Evolutionary conservation across 2,329 filamentous ascomycete genomes (phyloP).

Genomic region (Oidium heveae): DNA sequence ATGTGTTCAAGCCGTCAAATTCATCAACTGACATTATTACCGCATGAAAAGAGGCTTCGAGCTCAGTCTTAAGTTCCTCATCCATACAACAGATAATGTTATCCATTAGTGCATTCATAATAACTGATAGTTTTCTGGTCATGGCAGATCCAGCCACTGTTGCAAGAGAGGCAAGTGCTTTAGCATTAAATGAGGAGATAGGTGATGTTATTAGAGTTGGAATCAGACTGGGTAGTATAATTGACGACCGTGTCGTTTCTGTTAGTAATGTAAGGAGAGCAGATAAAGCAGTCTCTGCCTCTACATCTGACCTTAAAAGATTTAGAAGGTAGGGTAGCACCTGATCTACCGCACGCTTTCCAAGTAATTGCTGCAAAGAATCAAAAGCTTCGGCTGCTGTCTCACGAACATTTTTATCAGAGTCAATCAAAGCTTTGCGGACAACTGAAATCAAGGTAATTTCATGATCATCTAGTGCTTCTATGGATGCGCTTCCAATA

Average conservation of each 20-base stretch:
- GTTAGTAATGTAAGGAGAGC: slow-evolving; percentile 85
- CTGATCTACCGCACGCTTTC: slow-evolving; percentile 85
- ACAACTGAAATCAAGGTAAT: slow-evolving; percentile 88
- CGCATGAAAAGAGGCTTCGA: slow-evolving; percentile 63
- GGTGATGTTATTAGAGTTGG: slow-evolving; percentile 77
- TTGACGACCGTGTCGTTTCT: slow-evolving; percentile 78
- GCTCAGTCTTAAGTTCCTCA: slow-evolving; percentile 43
- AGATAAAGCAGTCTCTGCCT: slow-evolving; percentile 77
- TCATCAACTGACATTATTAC: slow-evolving; percentile 86
- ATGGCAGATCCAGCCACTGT: slow-evolving; percentile 77
- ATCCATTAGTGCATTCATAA: slow-evolving; percentile 85
- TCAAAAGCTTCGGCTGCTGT: slow-evolving; percentile 95
- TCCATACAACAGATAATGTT: slow-evolving; percentile 61
- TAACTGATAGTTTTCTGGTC: slow-evolving; percentile 68
- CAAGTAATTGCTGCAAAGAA: slow-evolving; percentile 73
- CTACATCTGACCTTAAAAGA: slow-evolving; percentile 60
- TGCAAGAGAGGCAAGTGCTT: slow-evolving; percentile 74
- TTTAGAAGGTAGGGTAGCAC: slow-evolving; percentile 80
- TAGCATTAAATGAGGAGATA: slow-evolving; percentile 85
- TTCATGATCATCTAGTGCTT: slow-evolving; percentile 81
- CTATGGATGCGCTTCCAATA: slow-evolving; percentile 66
- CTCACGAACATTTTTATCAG: slow-evolving; percentile 72
- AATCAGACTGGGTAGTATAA: slow-evolving; percentile 87
- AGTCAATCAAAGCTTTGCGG: slow-evolving; percentile 73
- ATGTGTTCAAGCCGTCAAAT: slow-evolving; percentile 80